These are phyloP conservation scores for Agaricus bisporus DNA, from an alignment of 768 basidiomycete species.

Conservation along the genomic window DNA sequence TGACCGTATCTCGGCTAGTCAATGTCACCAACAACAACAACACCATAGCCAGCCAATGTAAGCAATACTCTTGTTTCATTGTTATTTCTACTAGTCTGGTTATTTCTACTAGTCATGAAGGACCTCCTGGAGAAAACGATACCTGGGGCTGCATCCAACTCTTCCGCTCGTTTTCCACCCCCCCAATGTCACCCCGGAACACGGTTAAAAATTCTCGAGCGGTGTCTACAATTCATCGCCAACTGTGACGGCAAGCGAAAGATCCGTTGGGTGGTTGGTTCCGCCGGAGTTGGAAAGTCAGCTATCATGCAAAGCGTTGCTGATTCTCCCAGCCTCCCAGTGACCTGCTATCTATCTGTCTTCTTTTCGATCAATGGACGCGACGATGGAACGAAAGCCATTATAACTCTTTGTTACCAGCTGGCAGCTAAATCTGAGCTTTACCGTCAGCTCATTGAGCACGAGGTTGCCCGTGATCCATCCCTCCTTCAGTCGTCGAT, in stretches of 20 bases:
- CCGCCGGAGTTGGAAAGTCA: background rate
- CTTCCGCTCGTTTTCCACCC: background rate
- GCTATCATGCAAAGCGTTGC: background rate
- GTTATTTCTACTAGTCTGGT: too few relatives aligned
- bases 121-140: background rate
- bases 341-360: background rate
- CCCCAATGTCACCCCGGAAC: background rate
- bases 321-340: background rate
- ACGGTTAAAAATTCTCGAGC: background rate
- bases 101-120: background rate
- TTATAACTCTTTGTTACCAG: conserved; percentile 16
- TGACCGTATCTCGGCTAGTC: too few relatives aligned
- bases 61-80: too few relatives aligned
- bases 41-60: too few relatives aligned
- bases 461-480: conserved; percentile 4
- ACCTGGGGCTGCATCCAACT: background rate
- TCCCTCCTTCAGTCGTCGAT: conserved; percentile 9
- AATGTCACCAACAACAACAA: too few relatives aligned
- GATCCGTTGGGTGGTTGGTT: background rate
- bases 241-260: background rate
- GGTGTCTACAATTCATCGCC: background rate
- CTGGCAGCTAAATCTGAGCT: conserved; percentile 9
- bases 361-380: background rate
- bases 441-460: conserved; percentile 2
- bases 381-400: background rate